Base-by-base conservation (phyloP, 2,329 filamentous ascomycete genomes). In the Epichloe typhina region DNA sequence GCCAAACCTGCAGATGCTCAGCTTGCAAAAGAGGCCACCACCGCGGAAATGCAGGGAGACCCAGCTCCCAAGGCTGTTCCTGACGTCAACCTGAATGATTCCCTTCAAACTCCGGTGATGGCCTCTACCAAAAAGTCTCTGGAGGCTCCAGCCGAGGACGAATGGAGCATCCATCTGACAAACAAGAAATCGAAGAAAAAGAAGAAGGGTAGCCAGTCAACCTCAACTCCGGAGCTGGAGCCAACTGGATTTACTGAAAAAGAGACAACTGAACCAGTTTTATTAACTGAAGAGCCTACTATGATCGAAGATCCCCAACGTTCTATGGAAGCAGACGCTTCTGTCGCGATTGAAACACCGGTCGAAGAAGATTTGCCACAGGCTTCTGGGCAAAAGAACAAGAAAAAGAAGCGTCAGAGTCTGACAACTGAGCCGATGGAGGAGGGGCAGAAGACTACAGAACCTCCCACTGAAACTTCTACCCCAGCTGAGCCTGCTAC, bases 101-200 rank as follows among this genome's bases (percentile, higher is more conserved):
- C 51, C n/a, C 21, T 40, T 9, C 37, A 47, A 9, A 12, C 37
- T 26, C 5, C 44, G 12, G 49, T 37, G 12, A 23, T 31, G 2
- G 17, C 21, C 3, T 4, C 41, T 19, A 35, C 31, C 15, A 36
- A 44, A 17, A 45, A 43, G 33, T n/a, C 45, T 36, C 26, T n/a
- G 4, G 52, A 50, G n/a, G 44, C n/a, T n/a, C 38, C 47, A 9
- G 53, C 50, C 4, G 59, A 58, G n/a, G 54, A 56, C 5, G 56
- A 61, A 35, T 50, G 35, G 51, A 50, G 23, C 31, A 53, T 50
- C 13, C 40, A 52, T n/a, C 39, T 36, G 13, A 56, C 47, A 36
- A 50, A 50, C 49, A 62, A 59, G 52, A 62, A 62, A 46, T 54
- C 56, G 7, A 62, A 61, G 55, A 65, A 64, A 48, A 61, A 63